Evolutionary conservation across 352 stramenopile genomes (phyloP).

Genomic region (Phytopythium helicoides): DNA sequence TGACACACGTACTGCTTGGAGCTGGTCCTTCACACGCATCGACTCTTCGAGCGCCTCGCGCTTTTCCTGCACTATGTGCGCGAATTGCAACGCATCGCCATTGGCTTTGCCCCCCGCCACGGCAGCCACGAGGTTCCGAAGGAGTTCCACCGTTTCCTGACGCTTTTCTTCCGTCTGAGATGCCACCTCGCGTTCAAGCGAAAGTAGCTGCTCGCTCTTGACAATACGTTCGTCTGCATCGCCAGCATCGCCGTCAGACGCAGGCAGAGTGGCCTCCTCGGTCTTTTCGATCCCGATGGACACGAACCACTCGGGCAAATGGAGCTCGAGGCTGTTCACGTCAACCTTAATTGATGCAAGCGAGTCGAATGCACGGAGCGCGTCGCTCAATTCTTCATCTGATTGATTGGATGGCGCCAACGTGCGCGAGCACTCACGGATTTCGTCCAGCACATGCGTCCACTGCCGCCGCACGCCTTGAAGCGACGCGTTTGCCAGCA

Average conservation of each 20-base stretch:
- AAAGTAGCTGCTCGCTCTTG: slow-evolving; percentile 32
- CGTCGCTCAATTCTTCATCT: slow-evolving; percentile 27
- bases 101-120: slow-evolving; percentile 21
- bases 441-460: slow-evolving; percentile 65
- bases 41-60: slow-evolving; percentile 37
- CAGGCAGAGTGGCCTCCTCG: slow-evolving; percentile 8
- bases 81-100: slow-evolving; percentile 37
- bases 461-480: slow-evolving; percentile 60
- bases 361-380: slow-evolving; percentile 31
- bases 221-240: slow-evolving; percentile 24
- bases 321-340: slow-evolving; percentile 39
- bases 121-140: slow-evolving; percentile 34
- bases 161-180: slow-evolving; percentile 37
- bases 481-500: slow-evolving; percentile 45
- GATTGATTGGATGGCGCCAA: slow-evolving; percentile 13
- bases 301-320: slow-evolving; percentile 73
- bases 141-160: slow-evolving; percentile 23
- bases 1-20: slow-evolving; percentile 43
- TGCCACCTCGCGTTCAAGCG: slow-evolving; percentile 37
- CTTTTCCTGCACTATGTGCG: slow-evolving; percentile 58
- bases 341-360: slow-evolving; percentile 45
- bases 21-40: slow-evolving; percentile 45
- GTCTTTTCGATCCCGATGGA: slow-evolving; percentile 45
- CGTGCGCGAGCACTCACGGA: slow-evolving; percentile 24
- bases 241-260: slow-evolving; percentile 7